These are phyloP conservation scores for Scheffersomyces parashehatae DNA, from an alignment of 1,139 yeast genomes.

Conservation along the genomic window DNA sequence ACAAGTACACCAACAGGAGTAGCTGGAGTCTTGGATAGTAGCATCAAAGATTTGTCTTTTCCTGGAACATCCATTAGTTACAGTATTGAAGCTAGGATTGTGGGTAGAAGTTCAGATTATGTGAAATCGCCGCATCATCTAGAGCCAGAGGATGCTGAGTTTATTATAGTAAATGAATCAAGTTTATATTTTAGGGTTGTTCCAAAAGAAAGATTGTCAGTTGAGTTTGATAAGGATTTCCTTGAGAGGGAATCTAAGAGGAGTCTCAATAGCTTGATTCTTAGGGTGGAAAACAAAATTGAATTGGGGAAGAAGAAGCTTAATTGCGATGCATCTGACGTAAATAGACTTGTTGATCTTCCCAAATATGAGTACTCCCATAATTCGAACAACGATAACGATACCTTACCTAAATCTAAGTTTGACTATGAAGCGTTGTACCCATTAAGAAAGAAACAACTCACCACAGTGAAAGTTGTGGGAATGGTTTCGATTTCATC, in stretches of 20 bases:
- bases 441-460: constrained; percentile 21
- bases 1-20: constrained; percentile 8
- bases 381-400: too few species aligned
- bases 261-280: constrained; percentile 16
- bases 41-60: constrained; percentile 31
- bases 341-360: constrained; percentile 2
- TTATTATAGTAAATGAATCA: constrained; percentile 22
- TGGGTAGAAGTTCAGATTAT: constrained; percentile 34
- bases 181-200: constrained; percentile 22
- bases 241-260: constrained; percentile 13
- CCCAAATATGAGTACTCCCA: too few species aligned
- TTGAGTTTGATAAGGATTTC: constrained; percentile 10
- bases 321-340: constrained; percentile 2
- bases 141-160: constrained; percentile 17
- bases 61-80: constrained; percentile 35
- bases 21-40: constrained; percentile 17
- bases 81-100: constrained; percentile 35
- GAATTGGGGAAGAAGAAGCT: constrained; percentile 14
- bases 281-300: constrained; percentile 15
- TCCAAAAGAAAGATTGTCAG: constrained; percentile 16
- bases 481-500: constrained; percentile 20
- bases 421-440: constrained; percentile 12
- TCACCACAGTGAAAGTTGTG: constrained; percentile 21
- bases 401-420: too few species aligned
- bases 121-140: constrained; percentile 10